A percentile compares a stretch with the other conserved stretches of the same genome.
phyloP scores from a whole-genome alignment of 2,329 filamentous ascomycete species.

The Talaromyces sp. region DNA sequence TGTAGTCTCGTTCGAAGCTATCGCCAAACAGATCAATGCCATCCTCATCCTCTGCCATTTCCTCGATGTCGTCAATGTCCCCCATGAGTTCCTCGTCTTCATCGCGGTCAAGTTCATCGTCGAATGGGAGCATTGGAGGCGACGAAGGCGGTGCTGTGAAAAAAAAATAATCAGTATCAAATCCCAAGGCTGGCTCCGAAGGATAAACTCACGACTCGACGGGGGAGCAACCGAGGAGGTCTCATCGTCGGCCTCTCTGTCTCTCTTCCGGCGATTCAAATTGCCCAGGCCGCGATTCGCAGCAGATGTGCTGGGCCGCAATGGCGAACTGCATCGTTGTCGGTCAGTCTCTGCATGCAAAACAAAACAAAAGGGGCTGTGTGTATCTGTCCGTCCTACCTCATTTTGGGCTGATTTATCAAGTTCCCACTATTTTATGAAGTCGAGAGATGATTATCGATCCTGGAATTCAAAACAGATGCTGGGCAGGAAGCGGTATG shows the following conservation, averaged over 20 bases:
- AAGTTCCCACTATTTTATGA: background rate
- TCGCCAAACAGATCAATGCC: conserved; percentile 67
- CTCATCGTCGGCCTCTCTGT: conserved; percentile 61
- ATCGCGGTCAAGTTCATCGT: conserved; percentile 44
- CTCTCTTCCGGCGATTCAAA: conserved; percentile 56
- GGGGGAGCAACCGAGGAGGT: conserved; percentile 57
- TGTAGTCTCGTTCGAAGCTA: conserved; percentile 62
- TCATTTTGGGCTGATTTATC: conserved; percentile 6
- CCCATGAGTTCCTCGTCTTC: conserved; percentile 56
- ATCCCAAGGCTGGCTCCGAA: background rate
- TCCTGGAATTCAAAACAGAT: background rate
- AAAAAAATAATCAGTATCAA: conserved; percentile 12
- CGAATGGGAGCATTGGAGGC: conserved; percentile 53
- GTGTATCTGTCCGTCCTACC: conserved; percentile 7
- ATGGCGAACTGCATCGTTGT: conserved; percentile 62
- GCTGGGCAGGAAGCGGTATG: background rate
- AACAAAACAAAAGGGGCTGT: background rate
- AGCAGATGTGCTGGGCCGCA: conserved; percentile 74
- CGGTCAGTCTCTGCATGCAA: background rate
- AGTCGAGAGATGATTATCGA: background rate
- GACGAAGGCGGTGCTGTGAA: conserved; percentile 51
- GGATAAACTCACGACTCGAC: conserved; percentile 54
- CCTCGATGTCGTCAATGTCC: conserved; percentile 64
- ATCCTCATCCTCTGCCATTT: conserved; percentile 65
- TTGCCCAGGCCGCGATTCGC: conserved; percentile 68